phyloP scores from a whole-genome alignment of 371 early-diverging fungal species.

The Chytridium lagenaria region DNA sequence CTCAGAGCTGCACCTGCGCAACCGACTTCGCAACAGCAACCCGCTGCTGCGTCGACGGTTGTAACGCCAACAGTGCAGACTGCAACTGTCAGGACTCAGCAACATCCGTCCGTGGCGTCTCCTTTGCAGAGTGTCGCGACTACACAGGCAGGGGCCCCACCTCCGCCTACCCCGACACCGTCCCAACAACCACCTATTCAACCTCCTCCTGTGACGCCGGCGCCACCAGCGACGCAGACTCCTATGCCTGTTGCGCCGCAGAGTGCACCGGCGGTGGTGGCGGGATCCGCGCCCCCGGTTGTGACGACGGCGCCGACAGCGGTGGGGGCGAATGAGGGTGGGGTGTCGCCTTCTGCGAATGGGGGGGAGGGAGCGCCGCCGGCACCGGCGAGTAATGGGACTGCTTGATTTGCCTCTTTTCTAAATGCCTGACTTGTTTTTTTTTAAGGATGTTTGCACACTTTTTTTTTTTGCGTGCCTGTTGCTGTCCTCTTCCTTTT shows the following conservation, averaged over 20 bases:
- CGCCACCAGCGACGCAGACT: not conserved
- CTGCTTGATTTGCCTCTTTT: too few relatives aligned
- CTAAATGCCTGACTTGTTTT: not conserved
- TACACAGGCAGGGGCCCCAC: not conserved
- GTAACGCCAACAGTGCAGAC: not conserved
- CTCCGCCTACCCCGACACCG: not conserved
- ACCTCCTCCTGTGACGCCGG: too few relatives aligned
- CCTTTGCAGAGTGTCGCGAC: not conserved
- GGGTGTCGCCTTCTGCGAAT: not conserved
- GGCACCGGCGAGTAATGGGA: too few relatives aligned
- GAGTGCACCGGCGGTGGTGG: too few relatives aligned
- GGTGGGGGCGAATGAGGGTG: too few relatives aligned
- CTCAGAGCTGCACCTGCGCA: conserved; percentile 7
- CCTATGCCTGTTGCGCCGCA: not conserved
- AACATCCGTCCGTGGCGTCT: not conserved
- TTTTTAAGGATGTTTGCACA: not conserved
- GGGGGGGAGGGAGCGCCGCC: too few relatives aligned
- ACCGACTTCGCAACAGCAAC: not conserved
- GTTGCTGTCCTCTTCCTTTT: not conserved
- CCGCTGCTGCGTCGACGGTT: too few relatives aligned
- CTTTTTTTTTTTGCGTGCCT: not conserved
- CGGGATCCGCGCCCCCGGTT: too few relatives aligned
- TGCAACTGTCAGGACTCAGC: not conserved
- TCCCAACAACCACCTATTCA: not conserved
- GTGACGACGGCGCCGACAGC: too few relatives aligned